Conservation (phyloP, 2,329 filamentous ascomycete genomes). For the Aspergillus aculeatus region DNA sequence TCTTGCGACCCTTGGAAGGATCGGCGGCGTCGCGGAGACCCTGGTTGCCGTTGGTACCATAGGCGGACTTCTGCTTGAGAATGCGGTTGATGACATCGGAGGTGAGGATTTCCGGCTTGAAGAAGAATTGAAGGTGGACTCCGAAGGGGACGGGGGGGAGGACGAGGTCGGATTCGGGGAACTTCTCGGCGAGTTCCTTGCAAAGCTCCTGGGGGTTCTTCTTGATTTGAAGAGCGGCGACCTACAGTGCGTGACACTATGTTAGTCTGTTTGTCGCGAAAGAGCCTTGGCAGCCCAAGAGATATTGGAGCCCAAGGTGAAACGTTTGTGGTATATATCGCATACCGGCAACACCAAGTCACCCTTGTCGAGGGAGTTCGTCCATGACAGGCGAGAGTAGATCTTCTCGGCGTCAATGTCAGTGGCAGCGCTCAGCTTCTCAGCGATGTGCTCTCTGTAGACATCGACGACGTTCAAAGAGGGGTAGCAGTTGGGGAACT, state of each 20-base stretch:
- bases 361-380: slow-evolving; percentile 48
- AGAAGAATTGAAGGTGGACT: slow-evolving; percentile 65
- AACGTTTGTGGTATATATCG: neutral
- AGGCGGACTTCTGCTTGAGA: slow-evolving; percentile 55
- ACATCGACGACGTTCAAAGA: slow-evolving; percentile 48
- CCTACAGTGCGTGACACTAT: slow-evolving; percentile 24
- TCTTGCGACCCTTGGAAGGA: slow-evolving; percentile 56
- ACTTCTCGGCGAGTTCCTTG: slow-evolving; percentile 56
- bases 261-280: slow-evolving; percentile 13
- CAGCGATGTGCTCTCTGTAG: slow-evolving; percentile 48
- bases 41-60: slow-evolving; percentile 59
- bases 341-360: slow-evolving; percentile 46
- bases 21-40: slow-evolving; percentile 60
- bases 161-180: slow-evolving; percentile 59
- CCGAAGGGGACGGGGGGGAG: slow-evolving; percentile 56
- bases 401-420: slow-evolving; percentile 43
- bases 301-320: neutral
- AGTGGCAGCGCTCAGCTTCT: slow-evolving; percentile 38
- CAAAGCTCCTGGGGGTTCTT: slow-evolving; percentile 60
- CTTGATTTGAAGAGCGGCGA: slow-evolving; percentile 49
- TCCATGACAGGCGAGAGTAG: slow-evolving; percentile 44
- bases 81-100: slow-evolving; percentile 60
- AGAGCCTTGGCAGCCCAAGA: neutral
- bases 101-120: slow-evolving; percentile 58
- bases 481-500: slow-evolving; percentile 43